These are phyloP conservation scores for Rhizophora mangle DNA, from an alignment of 345 rosid species.

Conservation along the genomic window DNA sequence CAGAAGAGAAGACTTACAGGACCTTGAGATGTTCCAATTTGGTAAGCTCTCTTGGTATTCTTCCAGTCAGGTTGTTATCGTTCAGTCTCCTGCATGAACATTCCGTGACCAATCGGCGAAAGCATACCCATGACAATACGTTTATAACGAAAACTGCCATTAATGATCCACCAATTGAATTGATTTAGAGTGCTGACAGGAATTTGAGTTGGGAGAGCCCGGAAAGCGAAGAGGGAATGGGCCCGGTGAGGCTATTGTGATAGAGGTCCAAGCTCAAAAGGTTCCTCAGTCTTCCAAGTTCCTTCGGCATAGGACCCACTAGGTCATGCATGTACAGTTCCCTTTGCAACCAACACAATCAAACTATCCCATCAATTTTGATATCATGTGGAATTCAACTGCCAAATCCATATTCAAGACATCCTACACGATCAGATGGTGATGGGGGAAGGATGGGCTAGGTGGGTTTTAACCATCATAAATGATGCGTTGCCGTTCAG, in stretches of 20 bases:
- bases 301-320: slow-evolving; percentile 55
- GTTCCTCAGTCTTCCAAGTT: slow-evolving; percentile 55
- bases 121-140: neutral
- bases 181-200: slow-evolving; percentile 38
- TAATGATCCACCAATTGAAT: neutral
- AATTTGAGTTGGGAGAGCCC: slow-evolving; percentile 56
- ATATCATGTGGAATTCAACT: neutral
- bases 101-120: slow-evolving; percentile 3
- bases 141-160: neutral
- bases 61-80: slow-evolving; percentile 57
- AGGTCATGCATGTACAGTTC: slow-evolving; percentile 62
- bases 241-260: slow-evolving; percentile 56
- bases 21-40: slow-evolving; percentile 57
- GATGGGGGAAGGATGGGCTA: neutral
- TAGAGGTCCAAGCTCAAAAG: slow-evolving; percentile 69
- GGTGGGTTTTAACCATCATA: neutral
- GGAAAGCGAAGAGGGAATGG: slow-evolving; percentile 60
- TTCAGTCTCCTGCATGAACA: slow-evolving; percentile 53
- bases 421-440: no score
- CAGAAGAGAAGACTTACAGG: slow-evolving; percentile 36
- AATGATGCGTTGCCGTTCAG: no score
- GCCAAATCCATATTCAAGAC: no score
- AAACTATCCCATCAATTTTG: neutral
- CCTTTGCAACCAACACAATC: slow-evolving; percentile 28
- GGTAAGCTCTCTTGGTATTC: slow-evolving; percentile 62